Conservation (phyloP, 352 stramenopile genomes). For the Phytophthora melonis region DNA sequence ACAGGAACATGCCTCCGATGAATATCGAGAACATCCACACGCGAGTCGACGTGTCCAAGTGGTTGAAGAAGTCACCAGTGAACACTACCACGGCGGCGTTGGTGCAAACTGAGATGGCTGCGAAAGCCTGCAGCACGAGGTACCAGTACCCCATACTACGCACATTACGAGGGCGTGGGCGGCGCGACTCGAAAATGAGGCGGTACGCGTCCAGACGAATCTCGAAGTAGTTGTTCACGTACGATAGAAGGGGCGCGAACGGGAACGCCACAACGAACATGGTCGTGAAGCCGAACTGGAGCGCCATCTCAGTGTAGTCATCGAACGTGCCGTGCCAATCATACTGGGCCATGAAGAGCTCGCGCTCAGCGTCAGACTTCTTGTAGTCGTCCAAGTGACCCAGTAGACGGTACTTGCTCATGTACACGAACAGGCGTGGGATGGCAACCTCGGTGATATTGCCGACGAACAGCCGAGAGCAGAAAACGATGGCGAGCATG, state of each 20-base stretch:
- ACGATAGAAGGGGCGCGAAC: slow-evolving; percentile 92
- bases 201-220: slow-evolving; percentile 92
- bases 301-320: slow-evolving; percentile 94
- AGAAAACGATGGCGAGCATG: slow-evolving; percentile 93
- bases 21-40: slow-evolving; percentile 88
- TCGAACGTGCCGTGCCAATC: slow-evolving; percentile 90
- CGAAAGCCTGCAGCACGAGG: slow-evolving; percentile 88
- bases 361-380: slow-evolving; percentile 66
- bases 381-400: slow-evolving; percentile 58
- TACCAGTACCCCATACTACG: slow-evolving; percentile 95
- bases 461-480: slow-evolving; percentile 85
- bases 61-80: slow-evolving; percentile 86
- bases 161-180: slow-evolving; percentile 82
- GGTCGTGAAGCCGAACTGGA: slow-evolving; percentile 90
- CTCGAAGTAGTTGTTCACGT: slow-evolving; percentile 94
- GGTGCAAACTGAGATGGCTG: slow-evolving; percentile 92
- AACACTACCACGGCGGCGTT: slow-evolving; percentile 95
- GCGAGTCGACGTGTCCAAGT: slow-evolving; percentile 55
- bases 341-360: slow-evolving; percentile 86
- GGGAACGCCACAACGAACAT: slow-evolving; percentile 95
- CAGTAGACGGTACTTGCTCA: slow-evolving; percentile 72
- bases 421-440: slow-evolving; percentile 76
- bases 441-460: slow-evolving; percentile 85
- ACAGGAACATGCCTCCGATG: slow-evolving; percentile 82
- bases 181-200: slow-evolving; percentile 81